Base-by-base conservation (phyloP, 345 rosid genomes). In the Rhodomyrtus tomentosa region DNA sequence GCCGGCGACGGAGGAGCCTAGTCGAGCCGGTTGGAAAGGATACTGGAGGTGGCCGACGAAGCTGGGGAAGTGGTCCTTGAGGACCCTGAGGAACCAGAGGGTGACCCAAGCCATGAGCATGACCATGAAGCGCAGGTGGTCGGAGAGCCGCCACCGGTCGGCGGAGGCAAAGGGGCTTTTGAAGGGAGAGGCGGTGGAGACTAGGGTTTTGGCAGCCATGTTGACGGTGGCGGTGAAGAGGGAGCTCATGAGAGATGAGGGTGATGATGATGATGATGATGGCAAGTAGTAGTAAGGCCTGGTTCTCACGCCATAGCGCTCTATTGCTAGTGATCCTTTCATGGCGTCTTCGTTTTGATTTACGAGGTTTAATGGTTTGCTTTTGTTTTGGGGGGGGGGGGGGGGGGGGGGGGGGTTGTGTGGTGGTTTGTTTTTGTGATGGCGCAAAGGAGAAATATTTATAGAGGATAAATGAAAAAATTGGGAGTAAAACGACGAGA, bases 121-220 rank as follows among this genome's bases (percentile, higher is more conserved):
- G 81, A 81, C 87, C 95, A 93, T 87, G 90, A 93, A 94, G 92
- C 93, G 90, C 80, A 94, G 85, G 81, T 95, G 96, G 76, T 95
- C 96, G 22, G 88, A 76, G 50, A 91, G 88, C 84, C 87, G 90
- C 98, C 94, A 94, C 83, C 88, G 90, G 79, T 89, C 87, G 16
- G 88, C 53, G 38, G 82, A 84, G 45, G 84, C 86, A 7, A 25
- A 36, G 40, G 83, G 83, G 83, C n/a, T 55, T 62, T 87, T 90
- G 21, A 92, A 82, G 85, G 87, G 91, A 81, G 93, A 90, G 7
- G 96, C 91, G 4, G 92, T 91, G 38, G 94, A 90, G 82, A 92
- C 92, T 10, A 93, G 93, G 24, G 94, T 87, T 72, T 88, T 92
- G 15, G 93, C 90, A 1, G 96, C 98, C 55, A 85, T 85, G 91